Base-by-base conservation (phyloP, 768 basidiomycete genomes). In the Porphyrellus cyaneotinctus region DNA sequence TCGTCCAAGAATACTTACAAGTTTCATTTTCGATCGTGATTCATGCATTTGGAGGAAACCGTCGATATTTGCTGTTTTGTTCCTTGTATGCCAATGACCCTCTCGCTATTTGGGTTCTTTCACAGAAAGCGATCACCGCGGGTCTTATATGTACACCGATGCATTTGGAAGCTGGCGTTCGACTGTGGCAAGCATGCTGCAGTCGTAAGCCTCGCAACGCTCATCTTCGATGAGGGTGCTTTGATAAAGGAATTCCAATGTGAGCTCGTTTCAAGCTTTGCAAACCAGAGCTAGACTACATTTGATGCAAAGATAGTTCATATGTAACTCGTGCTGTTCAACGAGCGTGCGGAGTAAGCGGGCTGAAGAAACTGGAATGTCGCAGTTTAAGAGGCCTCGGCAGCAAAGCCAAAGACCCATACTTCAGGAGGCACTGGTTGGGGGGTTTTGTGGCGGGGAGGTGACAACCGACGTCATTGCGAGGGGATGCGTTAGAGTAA, bases 161-260 rank as follows among this genome's bases (percentile, higher is more conserved):
- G n/a, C n/a, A 48, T 67, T 67, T 31, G 65, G 58, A 41, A 67
- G 52, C 37, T 58, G 65, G 44, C 60, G 62, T 15, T 69, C 44
- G 39, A 67, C 44, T 6, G 56, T 47, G 2, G 67, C 60, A 35
- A 67, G 58, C 5, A 58, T 33, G 18, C n/a, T 52, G 42, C 62
- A 68, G 43, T 69, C 54, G 22, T 55, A 53, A 31, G 57, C 35
- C 39, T 66, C 62, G 31, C 65, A 67, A 20, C 47, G 60, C n/a
- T 69, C 60, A 30, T 64, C 60, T 12, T 56, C 47, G 20, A 69
- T 58, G 43, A 64, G 53, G 44, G 69, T 44, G 30, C 43, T 59
- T 38, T 54, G 60, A 37, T 64, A 67, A 15, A 67, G 53, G 39
- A 60, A 61, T 49, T 63, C 58, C 13, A 49, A 33, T 18, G 60